phyloP scores from a whole-genome alignment of 2,329 filamentous ascomycete genomes.

The Diaporthe velutina region DNA sequence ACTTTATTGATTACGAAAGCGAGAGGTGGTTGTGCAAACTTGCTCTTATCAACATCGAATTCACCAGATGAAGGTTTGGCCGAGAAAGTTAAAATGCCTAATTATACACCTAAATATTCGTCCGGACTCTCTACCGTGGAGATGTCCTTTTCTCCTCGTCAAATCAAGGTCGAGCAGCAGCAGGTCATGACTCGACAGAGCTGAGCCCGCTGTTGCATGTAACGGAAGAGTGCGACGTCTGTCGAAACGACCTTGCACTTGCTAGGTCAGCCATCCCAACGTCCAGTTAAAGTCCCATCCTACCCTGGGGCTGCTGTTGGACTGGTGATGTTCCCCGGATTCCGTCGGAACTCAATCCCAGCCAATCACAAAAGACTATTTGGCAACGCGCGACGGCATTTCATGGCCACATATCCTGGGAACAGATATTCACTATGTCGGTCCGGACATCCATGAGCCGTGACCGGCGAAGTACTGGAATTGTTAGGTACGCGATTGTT shows the following conservation, averaged over 20 bases:
- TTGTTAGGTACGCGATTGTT: neutral
- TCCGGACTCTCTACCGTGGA: neutral
- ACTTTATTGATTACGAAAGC: neutral
- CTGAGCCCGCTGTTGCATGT: neutral
- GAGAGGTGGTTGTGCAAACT: too few relatives aligned
- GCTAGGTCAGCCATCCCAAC: neutral
- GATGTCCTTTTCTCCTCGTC: neutral
- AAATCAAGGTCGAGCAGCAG: neutral
- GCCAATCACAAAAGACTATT: neutral
- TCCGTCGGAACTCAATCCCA: too few relatives aligned
- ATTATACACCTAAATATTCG: neutral
- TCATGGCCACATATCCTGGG: neutral
- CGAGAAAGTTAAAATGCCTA: slow-evolving; percentile 10
- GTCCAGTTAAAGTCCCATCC: neutral
- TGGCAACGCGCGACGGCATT: too few relatives aligned
- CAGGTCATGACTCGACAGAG: slow-evolving; percentile 27
- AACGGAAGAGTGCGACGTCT: neutral
- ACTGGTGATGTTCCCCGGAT: neutral
- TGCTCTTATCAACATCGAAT: neutral
- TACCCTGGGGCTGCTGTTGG: neutral
- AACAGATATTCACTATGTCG: neutral
- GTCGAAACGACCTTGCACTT: neutral
- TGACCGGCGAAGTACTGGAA: neutral
- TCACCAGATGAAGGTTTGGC: slow-evolving; percentile 5
- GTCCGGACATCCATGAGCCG: neutral